Conservation (phyloP, 495 filamentous ascomycete genomes). For the Penicillium cataractarum region DNA sequence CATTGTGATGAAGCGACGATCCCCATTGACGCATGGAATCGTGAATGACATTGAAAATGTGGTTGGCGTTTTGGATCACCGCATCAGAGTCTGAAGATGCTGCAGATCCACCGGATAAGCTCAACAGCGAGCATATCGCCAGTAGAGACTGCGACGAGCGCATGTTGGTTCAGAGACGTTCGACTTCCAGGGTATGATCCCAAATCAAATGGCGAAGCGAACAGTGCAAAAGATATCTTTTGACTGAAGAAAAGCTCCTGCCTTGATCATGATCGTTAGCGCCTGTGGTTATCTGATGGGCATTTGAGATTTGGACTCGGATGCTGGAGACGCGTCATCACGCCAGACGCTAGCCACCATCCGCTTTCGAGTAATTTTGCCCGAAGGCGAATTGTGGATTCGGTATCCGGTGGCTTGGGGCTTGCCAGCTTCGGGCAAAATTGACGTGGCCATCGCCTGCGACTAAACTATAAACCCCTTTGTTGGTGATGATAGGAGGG, state of each 20-base stretch:
- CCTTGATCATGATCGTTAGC: background rate
- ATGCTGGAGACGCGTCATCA: slow-evolving; percentile 20
- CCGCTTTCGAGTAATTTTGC: slow-evolving; percentile 11
- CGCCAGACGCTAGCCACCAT: slow-evolving; percentile 13
- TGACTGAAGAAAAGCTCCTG: background rate
- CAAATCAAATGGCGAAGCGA: background rate
- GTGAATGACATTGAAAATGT: slow-evolving; percentile 70
- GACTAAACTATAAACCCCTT: background rate
- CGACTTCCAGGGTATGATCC: background rate
- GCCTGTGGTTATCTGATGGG: slow-evolving; percentile 14
- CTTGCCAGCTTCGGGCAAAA: background rate
- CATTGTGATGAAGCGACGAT: slow-evolving; percentile 69
- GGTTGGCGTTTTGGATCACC: slow-evolving; percentile 49
- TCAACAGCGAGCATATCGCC: slow-evolving; percentile 15
- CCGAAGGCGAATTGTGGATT: background rate
- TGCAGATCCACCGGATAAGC: slow-evolving; percentile 13
- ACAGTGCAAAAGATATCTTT: background rate
- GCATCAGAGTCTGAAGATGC: slow-evolving; percentile 6
- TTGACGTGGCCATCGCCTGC: slow-evolving; percentile 2
- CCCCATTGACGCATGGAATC: slow-evolving; percentile 72
- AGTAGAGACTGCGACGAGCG: slow-evolving; percentile 11
- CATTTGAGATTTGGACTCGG: slow-evolving; percentile 6
- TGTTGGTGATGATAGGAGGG: background rate
- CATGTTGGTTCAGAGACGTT: slow-evolving; percentile 13
- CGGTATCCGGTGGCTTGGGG: background rate